Evolutionary conservation across 805 yeast species (phyloP).

Genomic region (Candida fluviatilis): DNA sequence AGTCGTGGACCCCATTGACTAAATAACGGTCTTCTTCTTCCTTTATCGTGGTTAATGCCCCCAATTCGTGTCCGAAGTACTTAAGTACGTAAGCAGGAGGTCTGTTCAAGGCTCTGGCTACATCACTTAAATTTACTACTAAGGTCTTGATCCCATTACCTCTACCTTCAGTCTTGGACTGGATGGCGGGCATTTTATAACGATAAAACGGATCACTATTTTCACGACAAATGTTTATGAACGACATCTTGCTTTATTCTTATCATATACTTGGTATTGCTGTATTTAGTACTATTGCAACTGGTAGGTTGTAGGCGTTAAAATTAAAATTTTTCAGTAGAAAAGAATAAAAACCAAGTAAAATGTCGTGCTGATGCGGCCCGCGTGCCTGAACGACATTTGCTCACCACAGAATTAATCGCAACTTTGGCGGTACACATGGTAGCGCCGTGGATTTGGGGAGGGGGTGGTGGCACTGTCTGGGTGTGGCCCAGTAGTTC

Average conservation of each 20-base stretch:
- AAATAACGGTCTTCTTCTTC: slow-evolving; percentile 81
- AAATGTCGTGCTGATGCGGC: too few relatives aligned
- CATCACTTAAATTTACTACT: slow-evolving; percentile 83
- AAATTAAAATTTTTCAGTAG: too few relatives aligned
- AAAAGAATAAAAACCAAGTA: too few relatives aligned
- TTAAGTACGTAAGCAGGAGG: slow-evolving; percentile 91
- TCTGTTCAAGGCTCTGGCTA: slow-evolving; percentile 90
- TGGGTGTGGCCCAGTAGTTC: too few relatives aligned
- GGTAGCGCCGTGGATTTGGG: too few relatives aligned
- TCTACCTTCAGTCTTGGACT: slow-evolving; percentile 95
- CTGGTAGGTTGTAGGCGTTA: too few relatives aligned
- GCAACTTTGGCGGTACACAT: too few relatives aligned
- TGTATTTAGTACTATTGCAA: too few relatives aligned
- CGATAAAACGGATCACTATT: slow-evolving; percentile 98
- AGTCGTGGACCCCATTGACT: slow-evolving; percentile 93
- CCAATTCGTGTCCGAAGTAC: slow-evolving; percentile 93
- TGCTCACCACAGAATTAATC: too few relatives aligned
- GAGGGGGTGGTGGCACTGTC: too few relatives aligned
- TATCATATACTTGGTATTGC: slow-evolving; percentile 2
- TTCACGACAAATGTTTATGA: slow-evolving; percentile 92
- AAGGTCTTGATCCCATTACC: slow-evolving; percentile 99
- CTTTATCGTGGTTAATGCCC: slow-evolving; percentile 87
- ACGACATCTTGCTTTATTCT: slow-evolving; percentile 51
- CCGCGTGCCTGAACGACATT: too few relatives aligned
- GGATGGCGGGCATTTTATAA: slow-evolving; percentile 98